These are phyloP conservation scores for Triticum dicoccoides DNA, from an alignment of 176 grass and related monocot genomes.

Conservation along the genomic window DNA sequence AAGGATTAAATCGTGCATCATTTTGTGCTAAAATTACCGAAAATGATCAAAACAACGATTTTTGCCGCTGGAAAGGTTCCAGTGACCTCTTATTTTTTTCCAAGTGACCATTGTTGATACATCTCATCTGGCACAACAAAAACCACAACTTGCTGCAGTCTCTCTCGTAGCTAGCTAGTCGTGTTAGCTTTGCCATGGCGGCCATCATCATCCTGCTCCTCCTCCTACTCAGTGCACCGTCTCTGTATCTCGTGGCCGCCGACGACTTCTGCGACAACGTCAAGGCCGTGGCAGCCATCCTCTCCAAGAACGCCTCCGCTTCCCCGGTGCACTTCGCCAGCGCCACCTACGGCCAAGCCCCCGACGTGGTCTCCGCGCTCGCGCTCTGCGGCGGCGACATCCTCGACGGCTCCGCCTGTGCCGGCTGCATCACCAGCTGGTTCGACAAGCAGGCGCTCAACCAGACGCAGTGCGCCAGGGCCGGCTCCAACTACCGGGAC, in stretches of 20 bases:
- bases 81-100: no score
- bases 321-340: constrained; percentile 3
- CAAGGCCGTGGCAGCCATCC: neutral
- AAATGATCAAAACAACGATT: no score
- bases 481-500: constrained; percentile 6
- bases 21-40: no score
- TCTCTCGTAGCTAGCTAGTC: neutral
- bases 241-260: neutral
- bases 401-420: neutral
- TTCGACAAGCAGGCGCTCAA: neutral
- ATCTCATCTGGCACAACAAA: neutral
- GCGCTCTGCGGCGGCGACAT: constrained; percentile 19
- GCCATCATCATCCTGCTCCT: neutral
- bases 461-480: neutral
- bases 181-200: neutral
- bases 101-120: neutral
- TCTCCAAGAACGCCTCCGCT: neutral
- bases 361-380: neutral
- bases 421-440: neutral
- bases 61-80: no score
- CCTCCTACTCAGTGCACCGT: neutral
- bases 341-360: neutral
- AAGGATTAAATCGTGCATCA: no score
- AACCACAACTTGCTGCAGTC: neutral
- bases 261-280: constrained; percentile 6